Conservation (phyloP, 2,329 filamentous ascomycete species). For the Nemania sp. region DNA sequence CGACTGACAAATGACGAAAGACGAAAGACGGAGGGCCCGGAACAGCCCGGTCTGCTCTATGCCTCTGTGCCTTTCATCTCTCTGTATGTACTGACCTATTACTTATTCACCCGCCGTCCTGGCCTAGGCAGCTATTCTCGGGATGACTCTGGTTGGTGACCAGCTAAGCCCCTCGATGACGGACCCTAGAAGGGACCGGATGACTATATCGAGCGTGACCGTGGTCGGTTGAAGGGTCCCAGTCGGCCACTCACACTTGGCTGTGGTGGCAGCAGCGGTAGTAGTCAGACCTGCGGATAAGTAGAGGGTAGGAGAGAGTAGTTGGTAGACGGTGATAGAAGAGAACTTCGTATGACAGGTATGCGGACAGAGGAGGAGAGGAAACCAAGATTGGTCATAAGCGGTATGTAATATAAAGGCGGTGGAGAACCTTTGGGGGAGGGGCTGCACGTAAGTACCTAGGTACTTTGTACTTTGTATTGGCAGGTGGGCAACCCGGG, state of each 20-base stretch:
- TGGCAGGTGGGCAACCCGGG: no score
- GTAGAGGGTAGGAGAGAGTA: background rate
- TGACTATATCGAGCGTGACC: slow-evolving; percentile 1
- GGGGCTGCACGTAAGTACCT: background rate
- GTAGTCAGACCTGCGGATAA: no score
- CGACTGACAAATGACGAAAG: no score
- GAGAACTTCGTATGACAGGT: no score
- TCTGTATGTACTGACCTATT: background rate
- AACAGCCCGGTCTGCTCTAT: no score
- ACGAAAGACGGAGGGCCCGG: no score
- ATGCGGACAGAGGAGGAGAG: slow-evolving; percentile 1
- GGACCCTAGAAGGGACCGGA: background rate
- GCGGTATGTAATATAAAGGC: slow-evolving; percentile 14
- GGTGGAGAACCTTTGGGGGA: slow-evolving; percentile 4
- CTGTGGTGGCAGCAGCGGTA: no score
- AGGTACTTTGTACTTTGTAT: no score
- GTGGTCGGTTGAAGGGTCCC: no score
- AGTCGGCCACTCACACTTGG: no score
- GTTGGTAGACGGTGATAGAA: background rate
- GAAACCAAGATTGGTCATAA: slow-evolving; percentile 20
- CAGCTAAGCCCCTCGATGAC: slow-evolving; percentile 6
- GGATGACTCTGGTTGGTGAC: slow-evolving; percentile 7
- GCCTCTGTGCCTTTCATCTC: no score
- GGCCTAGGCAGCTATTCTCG: background rate
- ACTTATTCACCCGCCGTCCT: no score